These are phyloP conservation scores for Fusarium sp. DNA, from an alignment of 2,329 filamentous ascomycete genomes.

Conservation along the genomic window DNA sequence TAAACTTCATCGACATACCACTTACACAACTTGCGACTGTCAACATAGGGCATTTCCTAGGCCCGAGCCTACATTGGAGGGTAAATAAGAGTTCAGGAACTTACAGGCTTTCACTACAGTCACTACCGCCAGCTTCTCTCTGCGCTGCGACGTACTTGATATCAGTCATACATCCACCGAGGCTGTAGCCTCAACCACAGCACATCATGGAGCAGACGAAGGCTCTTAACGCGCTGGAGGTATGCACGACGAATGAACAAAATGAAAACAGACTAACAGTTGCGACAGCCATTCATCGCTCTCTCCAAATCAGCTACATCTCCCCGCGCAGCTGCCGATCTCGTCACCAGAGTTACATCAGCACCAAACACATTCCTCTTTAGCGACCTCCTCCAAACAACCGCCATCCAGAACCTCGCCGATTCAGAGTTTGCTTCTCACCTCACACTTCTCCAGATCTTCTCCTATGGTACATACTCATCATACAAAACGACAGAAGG, in stretches of 20 bases:
- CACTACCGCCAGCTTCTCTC: not conserved
- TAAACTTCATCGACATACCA: conserved; percentile 13
- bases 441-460: conserved; percentile 83
- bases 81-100: not conserved
- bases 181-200: conserved; percentile 41
- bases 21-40: conserved; percentile 2
- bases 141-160: conserved; percentile 9
- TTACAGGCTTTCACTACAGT: not conserved
- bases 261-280: not conserved
- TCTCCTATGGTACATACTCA: conserved; percentile 90
- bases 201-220: conserved; percentile 78
- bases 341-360: conserved; percentile 90
- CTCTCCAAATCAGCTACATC: conserved; percentile 88
- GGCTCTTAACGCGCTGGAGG: conserved; percentile 73
- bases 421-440: conserved; percentile 70
- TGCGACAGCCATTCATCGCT: conserved; percentile 83
- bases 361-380: conserved; percentile 92
- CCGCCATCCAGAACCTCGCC: conserved; percentile 80
- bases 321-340: conserved; percentile 84
- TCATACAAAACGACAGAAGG: conserved; percentile 68
- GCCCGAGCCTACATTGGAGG: not conserved
- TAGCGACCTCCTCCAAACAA: conserved; percentile 86
- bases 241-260: conserved; percentile 43
- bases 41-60: not conserved
- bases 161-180: conserved; percentile 22